Evolutionary conservation across 2,329 filamentous ascomycete species (phyloP).

Genomic region (Periconia digitata): DNA sequence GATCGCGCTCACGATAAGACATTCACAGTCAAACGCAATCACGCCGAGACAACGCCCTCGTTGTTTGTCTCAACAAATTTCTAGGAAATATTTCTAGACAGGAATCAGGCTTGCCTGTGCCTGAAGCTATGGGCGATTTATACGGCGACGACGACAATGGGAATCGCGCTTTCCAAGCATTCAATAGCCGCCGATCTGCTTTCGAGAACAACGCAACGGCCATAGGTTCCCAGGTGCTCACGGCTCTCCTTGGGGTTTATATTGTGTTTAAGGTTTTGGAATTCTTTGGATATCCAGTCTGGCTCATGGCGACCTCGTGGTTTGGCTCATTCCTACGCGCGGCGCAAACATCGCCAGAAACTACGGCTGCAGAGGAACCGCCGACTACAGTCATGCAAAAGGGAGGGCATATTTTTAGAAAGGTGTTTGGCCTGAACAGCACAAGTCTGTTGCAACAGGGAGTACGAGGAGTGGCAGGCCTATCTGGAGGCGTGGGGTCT

Average conservation of each 20-base stretch:
- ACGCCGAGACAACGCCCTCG: background rate
- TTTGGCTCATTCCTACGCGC: constrained; percentile 9
- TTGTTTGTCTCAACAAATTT: background rate
- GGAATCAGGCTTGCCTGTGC: no score
- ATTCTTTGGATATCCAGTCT: constrained; percentile 35
- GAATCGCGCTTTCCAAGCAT: constrained; percentile 7
- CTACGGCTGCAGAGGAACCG: constrained; percentile 11
- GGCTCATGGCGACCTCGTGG: constrained; percentile 43
- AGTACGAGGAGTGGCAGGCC: constrained; percentile 34
- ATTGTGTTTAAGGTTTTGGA: constrained; percentile 32
- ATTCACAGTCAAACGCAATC: background rate
- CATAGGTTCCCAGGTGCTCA: constrained; percentile 20
- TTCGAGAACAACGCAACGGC: constrained; percentile 12
- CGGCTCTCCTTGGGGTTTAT: constrained; percentile 25
- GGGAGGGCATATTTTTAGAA: constrained; percentile 28
- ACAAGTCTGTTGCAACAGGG: constrained; percentile 40
- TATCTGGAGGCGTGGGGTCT: constrained; percentile 36
- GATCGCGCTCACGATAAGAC: background rate
- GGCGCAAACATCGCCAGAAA: constrained; percentile 6
- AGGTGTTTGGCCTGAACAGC: constrained; percentile 42
- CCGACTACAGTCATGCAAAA: constrained; percentile 21
- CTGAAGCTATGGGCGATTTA: constrained; percentile 4
- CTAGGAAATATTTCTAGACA: no score
- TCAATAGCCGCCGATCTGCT: constrained; percentile 6
- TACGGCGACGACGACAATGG: constrained; percentile 3